Conservation (phyloP, 768 basidiomycete genomes). For the Boletus reticuloceps region DNA sequence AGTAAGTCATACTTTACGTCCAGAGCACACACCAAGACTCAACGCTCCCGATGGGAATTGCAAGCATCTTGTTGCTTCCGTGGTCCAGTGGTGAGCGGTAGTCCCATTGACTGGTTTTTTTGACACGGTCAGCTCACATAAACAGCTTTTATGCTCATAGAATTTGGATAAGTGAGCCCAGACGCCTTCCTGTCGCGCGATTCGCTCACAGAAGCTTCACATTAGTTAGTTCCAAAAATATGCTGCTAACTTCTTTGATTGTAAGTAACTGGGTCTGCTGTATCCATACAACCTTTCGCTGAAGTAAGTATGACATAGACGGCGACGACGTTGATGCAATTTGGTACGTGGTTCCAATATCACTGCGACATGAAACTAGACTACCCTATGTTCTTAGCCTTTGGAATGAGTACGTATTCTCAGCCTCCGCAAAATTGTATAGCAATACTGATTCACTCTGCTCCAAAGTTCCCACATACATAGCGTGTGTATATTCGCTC, state of each 20-base stretch:
- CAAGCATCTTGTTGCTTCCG: slow-evolving; percentile 1
- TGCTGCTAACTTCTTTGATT: slow-evolving; percentile 1
- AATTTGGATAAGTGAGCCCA: slow-evolving; percentile 12
- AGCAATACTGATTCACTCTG: neutral
- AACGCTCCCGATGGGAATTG: neutral
- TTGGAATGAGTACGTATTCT: slow-evolving; percentile 6
- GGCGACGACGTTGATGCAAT: neutral
- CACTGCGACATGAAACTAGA: neutral
- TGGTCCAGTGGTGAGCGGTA: slow-evolving; percentile 10
- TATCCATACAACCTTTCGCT: neutral
- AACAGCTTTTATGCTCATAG: slow-evolving; percentile 12
- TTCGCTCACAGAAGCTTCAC: neutral
- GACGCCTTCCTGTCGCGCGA: too few species aligned
- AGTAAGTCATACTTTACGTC: neutral
- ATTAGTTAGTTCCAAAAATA: slow-evolving; percentile 6
- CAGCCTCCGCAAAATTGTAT: neutral
- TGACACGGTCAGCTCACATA: neutral
- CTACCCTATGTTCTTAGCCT: neutral
- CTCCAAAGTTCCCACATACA: neutral
- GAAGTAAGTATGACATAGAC: neutral
- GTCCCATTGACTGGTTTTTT: neutral
- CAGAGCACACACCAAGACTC: too few species aligned
- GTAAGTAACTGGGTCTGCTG: neutral
- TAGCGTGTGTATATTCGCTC: neutral
- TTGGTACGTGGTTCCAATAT: neutral